Evolutionary conservation across 768 basidiomycete species (phyloP).

Genomic region (Suillus subaureus): DNA sequence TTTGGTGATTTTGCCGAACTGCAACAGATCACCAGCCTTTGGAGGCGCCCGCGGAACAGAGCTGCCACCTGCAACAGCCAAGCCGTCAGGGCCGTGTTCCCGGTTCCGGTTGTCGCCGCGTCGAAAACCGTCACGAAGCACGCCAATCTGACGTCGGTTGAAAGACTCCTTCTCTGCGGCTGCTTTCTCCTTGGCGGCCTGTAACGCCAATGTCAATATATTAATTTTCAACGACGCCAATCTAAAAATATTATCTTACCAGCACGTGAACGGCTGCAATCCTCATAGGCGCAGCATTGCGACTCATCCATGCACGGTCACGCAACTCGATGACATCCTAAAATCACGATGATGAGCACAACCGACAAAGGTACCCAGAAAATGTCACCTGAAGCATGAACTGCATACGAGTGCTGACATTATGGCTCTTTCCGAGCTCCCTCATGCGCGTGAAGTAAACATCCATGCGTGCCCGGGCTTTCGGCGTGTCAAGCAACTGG

Average conservation of each 20-base stretch:
- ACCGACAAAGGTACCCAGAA: conserved; percentile 4
- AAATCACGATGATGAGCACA: neutral
- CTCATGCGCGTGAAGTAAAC: conserved; percentile 93
- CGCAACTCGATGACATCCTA: conserved; percentile 93
- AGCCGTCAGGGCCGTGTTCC: conserved; percentile 62
- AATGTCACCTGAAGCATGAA: conserved; percentile 88
- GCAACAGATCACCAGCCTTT: conserved; percentile 84
- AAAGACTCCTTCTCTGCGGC: conserved; percentile 53
- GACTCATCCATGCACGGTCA: conserved; percentile 76
- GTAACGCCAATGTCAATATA: conserved; percentile 13
- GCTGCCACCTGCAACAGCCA: conserved; percentile 53
- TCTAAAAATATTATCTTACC: conserved; percentile 44
- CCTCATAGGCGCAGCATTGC: conserved; percentile 83
- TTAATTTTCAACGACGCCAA: conserved; percentile 1
- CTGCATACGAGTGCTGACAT: conserved; percentile 84
- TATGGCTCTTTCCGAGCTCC: conserved; percentile 71
- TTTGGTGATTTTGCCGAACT: conserved; percentile 86
- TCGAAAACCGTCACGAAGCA: conserved; percentile 69
- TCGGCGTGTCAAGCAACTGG: conserved; percentile 73
- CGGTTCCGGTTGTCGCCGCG: no score
- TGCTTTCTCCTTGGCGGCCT: conserved; percentile 86
- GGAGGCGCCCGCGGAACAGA: conserved; percentile 54
- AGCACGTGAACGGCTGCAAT: conserved; percentile 87
- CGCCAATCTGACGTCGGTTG: conserved; percentile 59
- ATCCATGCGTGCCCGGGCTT: conserved; percentile 85